Base-by-base conservation (phyloP, 1,139 yeast species). In the Debaryomyces psychrophilus region DNA sequence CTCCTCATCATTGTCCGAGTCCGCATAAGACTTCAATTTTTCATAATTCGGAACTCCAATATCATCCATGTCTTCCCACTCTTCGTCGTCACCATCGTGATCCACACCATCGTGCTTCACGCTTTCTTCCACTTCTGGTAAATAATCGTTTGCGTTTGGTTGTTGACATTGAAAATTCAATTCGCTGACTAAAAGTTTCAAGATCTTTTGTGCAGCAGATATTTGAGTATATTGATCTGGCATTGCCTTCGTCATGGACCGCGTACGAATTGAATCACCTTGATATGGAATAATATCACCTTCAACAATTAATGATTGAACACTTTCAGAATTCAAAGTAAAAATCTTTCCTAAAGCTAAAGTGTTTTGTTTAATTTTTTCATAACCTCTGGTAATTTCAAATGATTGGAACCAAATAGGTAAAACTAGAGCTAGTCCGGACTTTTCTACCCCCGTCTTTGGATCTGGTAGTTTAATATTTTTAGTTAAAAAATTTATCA, bases 331-430 rank as follows among this genome's bases (percentile, higher is more conserved):
- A 25, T 78, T 71, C 17, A 85, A 67, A 22, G 82, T 71, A 54
- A 76, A 90, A 0, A 92, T 69, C 48, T 80, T 79, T 17, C 56
- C 65, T 38, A 93, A 71, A 0, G 97, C 96, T 35, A 80, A 62
- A 4, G 89, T 79, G 59, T 88, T 88, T 48, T 82, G 82, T 52
- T 79, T 76, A 46, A 92, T 89, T 50, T 82, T 83, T 33, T 84
- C 87, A 50, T 79, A 84, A 0, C 97, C 97, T 49, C 95, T 73
- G 38, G 92, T 78, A 1, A 86, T 82, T 57, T 88, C 95, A 65
- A 88, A 92, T 2, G 90, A 80, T 31, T 82, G 82, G 44, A 92
- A 77, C 97, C 98, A 92, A 45, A 87, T 84, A 4, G 85, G 85
- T 14, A 66, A 53, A 12, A 66, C 54, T 7, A 64, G 49, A 26